Evolutionary conservation across 352 stramenopile genomes (phyloP).

Genomic region (Pythium plurisporium): DNA sequence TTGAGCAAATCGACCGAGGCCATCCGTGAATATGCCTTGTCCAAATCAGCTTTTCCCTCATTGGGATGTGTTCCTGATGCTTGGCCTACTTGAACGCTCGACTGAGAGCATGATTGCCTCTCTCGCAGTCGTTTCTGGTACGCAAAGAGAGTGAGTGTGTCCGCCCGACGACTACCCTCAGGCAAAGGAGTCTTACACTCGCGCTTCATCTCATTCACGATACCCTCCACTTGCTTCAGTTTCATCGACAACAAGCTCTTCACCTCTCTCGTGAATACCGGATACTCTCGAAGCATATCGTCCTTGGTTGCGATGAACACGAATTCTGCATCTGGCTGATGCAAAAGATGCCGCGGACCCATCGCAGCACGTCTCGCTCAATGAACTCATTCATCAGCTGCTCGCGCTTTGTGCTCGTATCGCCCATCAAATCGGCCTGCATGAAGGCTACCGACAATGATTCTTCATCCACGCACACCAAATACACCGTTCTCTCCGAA

Average conservation of each 20-base stretch:
- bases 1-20: too few relatives aligned
- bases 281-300: neutral
- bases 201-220: neutral
- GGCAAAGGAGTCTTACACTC: too few relatives aligned
- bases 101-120: too few relatives aligned
- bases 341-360: conserved; percentile 5
- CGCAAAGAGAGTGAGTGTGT: too few relatives aligned
- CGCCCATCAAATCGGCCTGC: neutral
- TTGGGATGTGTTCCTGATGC: too few relatives aligned
- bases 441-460: neutral
- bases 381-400: conserved; percentile 4
- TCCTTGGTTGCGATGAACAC: conserved; percentile 9
- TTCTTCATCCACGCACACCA: conserved; percentile 8
- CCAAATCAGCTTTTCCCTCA: too few relatives aligned
- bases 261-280: neutral
- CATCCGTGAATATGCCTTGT: too few relatives aligned
- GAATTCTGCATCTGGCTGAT: conserved; percentile 11
- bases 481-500: conserved; percentile 5
- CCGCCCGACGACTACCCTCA: too few relatives aligned
- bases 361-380: neutral
- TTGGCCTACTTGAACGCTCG: too few relatives aligned
- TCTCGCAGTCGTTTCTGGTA: too few relatives aligned
- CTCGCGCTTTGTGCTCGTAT: neutral
- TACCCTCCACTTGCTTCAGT: neutral
- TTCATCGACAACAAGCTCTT: neutral